Evolutionary conservation across 257 asterid species (phyloP).

Genomic region (Solanum chiquidenum): DNA sequence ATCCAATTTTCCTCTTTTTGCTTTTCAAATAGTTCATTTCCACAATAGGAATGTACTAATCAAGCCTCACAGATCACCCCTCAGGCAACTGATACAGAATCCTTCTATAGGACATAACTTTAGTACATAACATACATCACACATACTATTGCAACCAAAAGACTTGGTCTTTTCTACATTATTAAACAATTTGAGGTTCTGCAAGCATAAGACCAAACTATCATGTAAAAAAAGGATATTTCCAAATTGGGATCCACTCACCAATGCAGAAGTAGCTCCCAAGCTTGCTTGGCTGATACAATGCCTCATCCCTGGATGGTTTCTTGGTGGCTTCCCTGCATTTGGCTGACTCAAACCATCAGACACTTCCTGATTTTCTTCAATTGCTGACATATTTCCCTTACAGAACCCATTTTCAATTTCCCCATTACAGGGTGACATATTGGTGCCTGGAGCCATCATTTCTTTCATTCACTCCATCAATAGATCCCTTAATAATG

Average conservation of each 20-base stretch:
- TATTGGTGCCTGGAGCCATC: conserved; percentile 48
- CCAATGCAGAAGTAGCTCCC: conserved; percentile 44
- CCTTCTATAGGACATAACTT: not conserved
- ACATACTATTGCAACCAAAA: not conserved
- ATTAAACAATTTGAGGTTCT: not conserved
- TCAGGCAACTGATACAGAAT: not conserved
- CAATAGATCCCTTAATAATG: not conserved
- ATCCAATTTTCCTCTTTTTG: not conserved
- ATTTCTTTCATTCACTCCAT: conserved; percentile 18
- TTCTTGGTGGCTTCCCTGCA: conserved; percentile 57
- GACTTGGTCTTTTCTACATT: not conserved
- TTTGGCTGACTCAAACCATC: conserved; percentile 36
- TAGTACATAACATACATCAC: not conserved
- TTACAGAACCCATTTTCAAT: conserved; percentile 33
- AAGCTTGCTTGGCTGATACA: conserved; percentile 72
- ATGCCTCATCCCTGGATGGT: conserved; percentile 58
- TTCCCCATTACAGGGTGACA: conserved; percentile 23
- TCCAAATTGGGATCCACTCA: conserved; percentile 22
- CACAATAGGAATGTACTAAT: not conserved
- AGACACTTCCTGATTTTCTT: conserved; percentile 22
- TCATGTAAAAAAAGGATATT: not conserved
- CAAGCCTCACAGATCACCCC: not conserved
- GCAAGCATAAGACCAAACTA: not conserved
- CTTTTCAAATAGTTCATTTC: not conserved
- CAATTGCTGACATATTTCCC: conserved; percentile 22